Evolutionary conservation across 345 rosid genomes (phyloP).

Genomic region (Eucalyptus fibrosa): DNA sequence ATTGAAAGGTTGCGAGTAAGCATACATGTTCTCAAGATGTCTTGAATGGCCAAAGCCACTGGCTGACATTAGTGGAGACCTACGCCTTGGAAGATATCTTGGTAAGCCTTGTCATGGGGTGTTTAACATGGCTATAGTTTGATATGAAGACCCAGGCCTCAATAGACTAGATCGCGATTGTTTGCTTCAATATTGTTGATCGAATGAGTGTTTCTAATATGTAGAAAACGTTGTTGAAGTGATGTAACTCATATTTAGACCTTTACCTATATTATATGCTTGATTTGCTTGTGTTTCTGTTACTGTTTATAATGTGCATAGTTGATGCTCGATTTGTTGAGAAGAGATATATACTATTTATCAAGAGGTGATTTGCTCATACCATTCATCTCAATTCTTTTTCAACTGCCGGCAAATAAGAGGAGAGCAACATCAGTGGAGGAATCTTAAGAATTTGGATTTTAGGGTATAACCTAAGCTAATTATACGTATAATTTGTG

Average conservation of each 20-base stretch:
- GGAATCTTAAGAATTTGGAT: background rate
- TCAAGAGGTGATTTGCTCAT: no score
- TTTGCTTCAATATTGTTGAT: background rate
- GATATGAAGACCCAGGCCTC: background rate
- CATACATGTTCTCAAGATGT: background rate
- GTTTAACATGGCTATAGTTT: background rate
- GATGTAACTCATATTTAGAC: background rate
- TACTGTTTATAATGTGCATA: background rate
- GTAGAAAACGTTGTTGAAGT: background rate
- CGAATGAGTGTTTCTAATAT: background rate
- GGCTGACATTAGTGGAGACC: background rate
- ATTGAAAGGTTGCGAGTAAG: background rate
- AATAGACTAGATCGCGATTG: background rate
- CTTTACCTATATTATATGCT: background rate
- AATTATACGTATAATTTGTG: no score
- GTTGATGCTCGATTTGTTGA: no score
- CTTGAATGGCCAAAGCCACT: background rate
- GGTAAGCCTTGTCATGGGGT: background rate
- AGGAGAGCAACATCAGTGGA: background rate
- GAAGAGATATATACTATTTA: background rate
- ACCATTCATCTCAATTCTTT: background rate
- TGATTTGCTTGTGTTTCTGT: background rate
- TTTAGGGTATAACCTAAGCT: background rate
- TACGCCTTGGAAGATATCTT: background rate
- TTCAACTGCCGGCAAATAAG: accelerated